Conservation (phyloP, 495 filamentous ascomycete genomes). For the Talaromyces adpressus region DNA sequence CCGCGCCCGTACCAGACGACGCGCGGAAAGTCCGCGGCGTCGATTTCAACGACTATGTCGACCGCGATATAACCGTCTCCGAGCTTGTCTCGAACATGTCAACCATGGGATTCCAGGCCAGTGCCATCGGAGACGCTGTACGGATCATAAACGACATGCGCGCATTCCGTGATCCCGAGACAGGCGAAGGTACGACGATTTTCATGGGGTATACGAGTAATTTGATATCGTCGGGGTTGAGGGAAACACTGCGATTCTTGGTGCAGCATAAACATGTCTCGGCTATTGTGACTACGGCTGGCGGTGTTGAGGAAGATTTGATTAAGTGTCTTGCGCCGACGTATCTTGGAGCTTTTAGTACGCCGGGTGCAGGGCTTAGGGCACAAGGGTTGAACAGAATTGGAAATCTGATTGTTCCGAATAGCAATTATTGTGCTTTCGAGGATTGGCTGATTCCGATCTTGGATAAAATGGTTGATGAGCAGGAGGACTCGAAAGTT, state of each 20-base stretch:
- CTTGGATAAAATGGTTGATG: slow-evolving; percentile 80
- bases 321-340: slow-evolving; percentile 96
- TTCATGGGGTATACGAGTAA: slow-evolving; percentile 97
- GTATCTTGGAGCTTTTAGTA: slow-evolving; percentile 79
- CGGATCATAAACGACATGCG: slow-evolving; percentile 93
- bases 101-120: slow-evolving; percentile 88
- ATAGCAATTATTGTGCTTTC: slow-evolving; percentile 92
- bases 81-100: slow-evolving; percentile 79
- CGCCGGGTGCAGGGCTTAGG: slow-evolving; percentile 66
- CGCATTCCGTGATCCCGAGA: slow-evolving; percentile 67
- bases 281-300: slow-evolving; percentile 88
- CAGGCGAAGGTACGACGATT: slow-evolving; percentile 71
- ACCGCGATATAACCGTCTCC: slow-evolving; percentile 69
- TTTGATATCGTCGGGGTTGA: slow-evolving; percentile 88
- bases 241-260: slow-evolving; percentile 84
- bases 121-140: slow-evolving; percentile 73
- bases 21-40: slow-evolving; percentile 72
- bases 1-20: slow-evolving; percentile 69
- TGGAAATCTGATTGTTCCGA: slow-evolving; percentile 93
- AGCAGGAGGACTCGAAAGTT: slow-evolving; percentile 69
- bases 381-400: slow-evolving; percentile 86
- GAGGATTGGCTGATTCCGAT: slow-evolving; percentile 97
- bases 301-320: slow-evolving; percentile 95
- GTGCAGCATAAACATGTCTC: slow-evolving; percentile 88
- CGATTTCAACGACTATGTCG: slow-evolving; percentile 77